These are phyloP conservation scores for Moricandia arvensis DNA, from an alignment of 345 rosid species.

Conservation along the genomic window DNA sequence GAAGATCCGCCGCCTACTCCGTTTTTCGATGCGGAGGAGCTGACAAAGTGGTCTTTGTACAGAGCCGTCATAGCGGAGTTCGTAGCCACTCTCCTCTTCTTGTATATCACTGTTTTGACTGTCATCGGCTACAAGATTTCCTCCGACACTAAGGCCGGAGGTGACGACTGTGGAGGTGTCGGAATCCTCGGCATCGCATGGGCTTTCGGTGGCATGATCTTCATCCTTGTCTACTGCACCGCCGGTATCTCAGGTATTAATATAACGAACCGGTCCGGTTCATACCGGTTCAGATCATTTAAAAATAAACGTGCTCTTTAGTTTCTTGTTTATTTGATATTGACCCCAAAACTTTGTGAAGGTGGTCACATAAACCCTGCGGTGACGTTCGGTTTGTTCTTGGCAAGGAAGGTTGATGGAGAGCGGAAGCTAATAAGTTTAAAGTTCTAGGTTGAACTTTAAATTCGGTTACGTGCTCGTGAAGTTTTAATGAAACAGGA, in stretches of 20 bases:
- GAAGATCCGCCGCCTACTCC: conserved; percentile 35
- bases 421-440: too few species aligned
- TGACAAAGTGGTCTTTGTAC: conserved; percentile 34
- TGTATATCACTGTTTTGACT: conserved; percentile 29
- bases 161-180: conserved; percentile 57
- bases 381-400: conserved; percentile 71
- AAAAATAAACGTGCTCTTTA: not conserved
- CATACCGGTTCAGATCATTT: not conserved
- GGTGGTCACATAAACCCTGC: conserved; percentile 91
- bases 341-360: conserved; percentile 11
- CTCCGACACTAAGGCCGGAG: conserved; percentile 13
- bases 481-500: too few species aligned
- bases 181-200: conserved; percentile 82
- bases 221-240: conserved; percentile 81
- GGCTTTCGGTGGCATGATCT: conserved; percentile 90
- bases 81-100: conserved; percentile 38
- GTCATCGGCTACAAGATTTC: conserved; percentile 34
- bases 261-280: not conserved
- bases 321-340: not conserved
- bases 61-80: conserved; percentile 39
- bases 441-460: too few species aligned
- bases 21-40: conserved; percentile 33
- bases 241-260: conserved; percentile 77
- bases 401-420: conserved; percentile 55
- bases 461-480: too few species aligned